Conservation (phyloP, 2,329 filamentous ascomycete species). For the Talaromyces pinophilus region DNA sequence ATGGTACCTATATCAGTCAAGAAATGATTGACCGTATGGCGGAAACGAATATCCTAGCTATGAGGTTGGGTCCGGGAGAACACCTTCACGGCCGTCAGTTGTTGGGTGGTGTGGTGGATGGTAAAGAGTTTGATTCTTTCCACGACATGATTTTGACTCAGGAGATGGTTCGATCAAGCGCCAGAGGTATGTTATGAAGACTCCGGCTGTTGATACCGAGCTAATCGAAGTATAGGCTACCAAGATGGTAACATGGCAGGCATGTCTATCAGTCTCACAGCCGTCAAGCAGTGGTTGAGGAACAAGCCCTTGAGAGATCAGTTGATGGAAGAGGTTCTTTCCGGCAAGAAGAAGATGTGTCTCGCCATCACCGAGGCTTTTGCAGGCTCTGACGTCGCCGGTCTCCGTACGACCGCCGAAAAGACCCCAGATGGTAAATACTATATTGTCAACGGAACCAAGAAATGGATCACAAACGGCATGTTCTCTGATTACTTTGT, state of each 20-base stretch:
- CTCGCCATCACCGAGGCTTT: conserved; percentile 88
- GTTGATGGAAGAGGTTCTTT: conserved; percentile 71
- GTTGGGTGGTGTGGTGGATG: conserved; percentile 68
- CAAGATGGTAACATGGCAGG: conserved; percentile 85
- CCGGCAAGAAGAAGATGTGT: conserved; percentile 83
- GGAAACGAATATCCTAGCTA: conserved; percentile 71
- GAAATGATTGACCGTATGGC: conserved; percentile 78
- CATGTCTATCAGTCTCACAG: conserved; percentile 79
- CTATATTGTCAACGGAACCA: conserved; percentile 59
- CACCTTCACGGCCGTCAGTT: conserved; percentile 73
- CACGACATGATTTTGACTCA: conserved; percentile 77
- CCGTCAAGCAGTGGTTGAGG: conserved; percentile 75
- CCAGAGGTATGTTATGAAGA: conserved; percentile 52
- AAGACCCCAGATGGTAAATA: conserved; percentile 74
- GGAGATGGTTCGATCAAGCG: conserved; percentile 70
- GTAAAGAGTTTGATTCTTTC: conserved; percentile 84
- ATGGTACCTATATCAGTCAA: conserved; percentile 68
- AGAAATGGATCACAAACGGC: conserved; percentile 84
- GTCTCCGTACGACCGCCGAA: conserved; percentile 73
- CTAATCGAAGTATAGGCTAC: conserved; percentile 54
- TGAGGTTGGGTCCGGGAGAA: conserved; percentile 80
- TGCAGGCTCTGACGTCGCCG: conserved; percentile 79
- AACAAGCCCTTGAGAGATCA: conserved; percentile 66
- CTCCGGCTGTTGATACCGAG: neutral
- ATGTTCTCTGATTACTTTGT: conserved; percentile 83